phyloP scores from a whole-genome alignment of 2,329 filamentous ascomycete genomes.

The Kalmusia sp. region DNA sequence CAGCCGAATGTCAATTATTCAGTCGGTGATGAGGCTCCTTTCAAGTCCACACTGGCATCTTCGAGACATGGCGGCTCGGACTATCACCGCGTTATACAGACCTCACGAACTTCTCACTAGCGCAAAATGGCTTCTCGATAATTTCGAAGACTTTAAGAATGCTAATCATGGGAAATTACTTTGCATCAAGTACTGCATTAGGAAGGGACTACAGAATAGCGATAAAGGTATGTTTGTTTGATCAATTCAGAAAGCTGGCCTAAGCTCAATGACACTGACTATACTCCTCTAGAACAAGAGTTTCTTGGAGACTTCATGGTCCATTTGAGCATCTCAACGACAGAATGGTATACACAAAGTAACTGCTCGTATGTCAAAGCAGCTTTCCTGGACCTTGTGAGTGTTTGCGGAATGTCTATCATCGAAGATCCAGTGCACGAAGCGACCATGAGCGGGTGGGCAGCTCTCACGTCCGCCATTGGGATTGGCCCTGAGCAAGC shows the following conservation, averaged over 20 bases:
- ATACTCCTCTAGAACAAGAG: slow-evolving; percentile 18
- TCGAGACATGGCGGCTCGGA: slow-evolving; percentile 79
- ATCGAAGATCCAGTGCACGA: slow-evolving; percentile 25
- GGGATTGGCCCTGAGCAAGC: slow-evolving; percentile 28
- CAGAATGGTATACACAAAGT: slow-evolving; percentile 23
- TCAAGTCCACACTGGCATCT: slow-evolving; percentile 79
- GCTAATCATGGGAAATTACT: slow-evolving; percentile 40
- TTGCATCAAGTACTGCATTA: slow-evolving; percentile 39
- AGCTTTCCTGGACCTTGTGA: slow-evolving; percentile 46
- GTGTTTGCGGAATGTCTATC: slow-evolving; percentile 31
- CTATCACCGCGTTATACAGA: slow-evolving; percentile 56
- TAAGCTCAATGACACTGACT: neutral
- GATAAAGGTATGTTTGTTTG: slow-evolving; percentile 2
- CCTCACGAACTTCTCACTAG: slow-evolving; percentile 30
- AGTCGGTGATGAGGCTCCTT: slow-evolving; percentile 67
- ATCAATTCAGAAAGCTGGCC: no score
- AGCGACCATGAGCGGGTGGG: slow-evolving; percentile 28
- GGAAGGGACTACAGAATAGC: slow-evolving; percentile 25
- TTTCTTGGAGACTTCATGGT: slow-evolving; percentile 26
- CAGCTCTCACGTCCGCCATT: slow-evolving; percentile 22
- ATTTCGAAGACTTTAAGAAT: slow-evolving; percentile 25
- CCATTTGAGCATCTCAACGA: slow-evolving; percentile 21
- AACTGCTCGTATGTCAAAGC: slow-evolving; percentile 43
- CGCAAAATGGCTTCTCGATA: slow-evolving; percentile 27
- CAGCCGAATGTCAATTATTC: slow-evolving; percentile 62